Evolutionary conservation across 2,329 filamentous ascomycete species (phyloP), one percentile per base, ranked within the genome.

Genomic region (Penicillium sp.): DNA sequence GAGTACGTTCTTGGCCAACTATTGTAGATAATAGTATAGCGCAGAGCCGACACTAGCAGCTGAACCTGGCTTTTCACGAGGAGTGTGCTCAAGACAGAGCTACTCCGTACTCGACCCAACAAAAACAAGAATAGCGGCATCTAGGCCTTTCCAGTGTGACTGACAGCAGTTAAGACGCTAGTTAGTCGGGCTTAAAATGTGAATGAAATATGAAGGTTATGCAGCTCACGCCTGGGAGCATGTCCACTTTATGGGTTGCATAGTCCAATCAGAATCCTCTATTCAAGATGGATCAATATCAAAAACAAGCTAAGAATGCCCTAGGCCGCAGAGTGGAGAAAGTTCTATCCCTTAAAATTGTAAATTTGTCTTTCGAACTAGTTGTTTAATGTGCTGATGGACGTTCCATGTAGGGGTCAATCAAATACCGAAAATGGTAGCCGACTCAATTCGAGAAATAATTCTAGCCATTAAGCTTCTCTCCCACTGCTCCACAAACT

Each of bases 401-500:
- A 31, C 16, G 23, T 21, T 23, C 40, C 23, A 25, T 41, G 2
- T 10, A 52, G 23, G 21, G 23, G 50, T 45, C 4, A 38, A n/a
- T 8, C 4, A 27, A 27, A 16, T n/a, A n/a, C 16, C 16, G 15
- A 38, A n/a, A 34, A 34, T 15, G 16, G 33, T 34, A 16, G 16
- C 19, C 34, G 34, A n/a, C 31, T 21, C 7, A 36, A 19, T 40
- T 44, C 31, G 4, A 25, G 16, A 13, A 48, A n/a, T 16, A 16
- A 23, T n/a, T 4, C 19, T 13, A n/a, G 39, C 31, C 29, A 21
- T 45, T 39, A 34, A 55, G 27, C 38, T 45, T 49, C 38, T 49
- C 25, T 29, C 34, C 16, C n/a, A 8, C 16, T 41, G 41, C 54
- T 51, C 61, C 63, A 58, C 58, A 57, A 44, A 61, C 56, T 64